Percentiles rank a stretch among this genome's conserved stretches.
phyloP scores from a whole-genome alignment of 148 eudicot species.

The Limonium bicolor region DNA sequence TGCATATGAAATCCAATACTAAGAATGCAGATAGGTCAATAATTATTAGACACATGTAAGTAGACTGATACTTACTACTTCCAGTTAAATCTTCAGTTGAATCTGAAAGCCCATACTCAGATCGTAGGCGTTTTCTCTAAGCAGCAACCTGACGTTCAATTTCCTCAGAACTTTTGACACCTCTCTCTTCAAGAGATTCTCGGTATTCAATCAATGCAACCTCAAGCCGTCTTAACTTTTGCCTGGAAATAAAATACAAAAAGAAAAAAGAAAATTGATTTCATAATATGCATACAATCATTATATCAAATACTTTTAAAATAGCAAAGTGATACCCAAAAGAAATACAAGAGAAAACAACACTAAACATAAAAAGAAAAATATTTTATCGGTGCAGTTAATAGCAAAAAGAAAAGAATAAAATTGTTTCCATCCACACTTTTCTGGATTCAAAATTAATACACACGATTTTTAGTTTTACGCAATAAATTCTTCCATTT shows the following conservation, averaged over 20 bases:
- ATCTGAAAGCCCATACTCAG: conserved; percentile 58
- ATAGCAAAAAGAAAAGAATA: no score
- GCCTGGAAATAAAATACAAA: conserved; percentile 24
- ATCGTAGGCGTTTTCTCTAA: conserved; percentile 41
- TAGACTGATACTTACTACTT: conserved; percentile 41
- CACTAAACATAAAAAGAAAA: no score
- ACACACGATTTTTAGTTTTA: no score
- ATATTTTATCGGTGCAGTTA: no score
- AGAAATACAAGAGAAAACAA: no score
- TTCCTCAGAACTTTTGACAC: conserved; percentile 57
- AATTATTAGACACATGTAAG: neutral
- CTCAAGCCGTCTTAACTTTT: conserved; percentile 79
- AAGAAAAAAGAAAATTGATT: conserved; percentile 2
- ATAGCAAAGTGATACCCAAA: no score
- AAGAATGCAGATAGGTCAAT: neutral
- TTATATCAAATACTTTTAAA: neutral
- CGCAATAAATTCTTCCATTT: no score
- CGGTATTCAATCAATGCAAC: conserved; percentile 92
- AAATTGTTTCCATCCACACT: no score
- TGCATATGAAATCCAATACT: conserved; percentile 4
- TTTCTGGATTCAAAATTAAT: no score
- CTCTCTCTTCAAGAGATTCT: conserved; percentile 75
- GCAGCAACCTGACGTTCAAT: conserved; percentile 64
- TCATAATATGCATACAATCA: no score
- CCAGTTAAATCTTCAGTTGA: conserved; percentile 27